These are phyloP conservation scores for Colletotrichum liriopes DNA, from an alignment of 2,329 filamentous ascomycete species.

Conservation along the genomic window DNA sequence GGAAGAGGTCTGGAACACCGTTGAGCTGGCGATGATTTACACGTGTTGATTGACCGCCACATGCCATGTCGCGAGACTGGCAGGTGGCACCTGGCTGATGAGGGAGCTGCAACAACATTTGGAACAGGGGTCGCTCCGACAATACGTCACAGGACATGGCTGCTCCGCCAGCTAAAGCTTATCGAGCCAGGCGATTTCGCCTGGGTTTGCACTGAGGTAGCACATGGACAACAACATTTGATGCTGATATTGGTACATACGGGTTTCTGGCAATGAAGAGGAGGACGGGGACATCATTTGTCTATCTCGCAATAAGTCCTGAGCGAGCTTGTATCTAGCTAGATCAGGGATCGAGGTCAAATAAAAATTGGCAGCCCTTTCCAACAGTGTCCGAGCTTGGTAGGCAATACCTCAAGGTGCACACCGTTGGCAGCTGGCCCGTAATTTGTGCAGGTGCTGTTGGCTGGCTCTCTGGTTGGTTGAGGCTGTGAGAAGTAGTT, in stretches of 20 bases:
- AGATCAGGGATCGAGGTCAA: neutral
- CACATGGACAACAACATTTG: neutral
- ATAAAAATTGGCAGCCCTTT: neutral
- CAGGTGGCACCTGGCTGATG: neutral
- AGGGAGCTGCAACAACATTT: constrained; percentile 22
- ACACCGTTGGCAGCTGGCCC: constrained; percentile 1
- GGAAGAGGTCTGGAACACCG: constrained; percentile 22
- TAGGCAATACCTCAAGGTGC: neutral
- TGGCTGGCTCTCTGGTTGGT: constrained; percentile 33
- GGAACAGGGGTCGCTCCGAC: constrained; percentile 18
- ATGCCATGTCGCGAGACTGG: constrained; percentile 3
- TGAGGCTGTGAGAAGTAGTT: neutral
- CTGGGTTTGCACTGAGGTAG: neutral
- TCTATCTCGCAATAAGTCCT: no score
- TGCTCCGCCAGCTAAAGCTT: constrained; percentile 21
- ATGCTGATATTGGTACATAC: neutral
- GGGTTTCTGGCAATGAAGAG: neutral
- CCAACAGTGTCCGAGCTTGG: neutral
- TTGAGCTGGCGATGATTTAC: constrained; percentile 29
- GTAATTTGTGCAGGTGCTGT: constrained; percentile 32
- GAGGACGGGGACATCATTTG: neutral
- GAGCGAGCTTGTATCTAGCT: neutral
- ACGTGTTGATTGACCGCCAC: constrained; percentile 34
- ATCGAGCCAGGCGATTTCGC: neutral
- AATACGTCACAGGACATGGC: constrained; percentile 32